phyloP scores from a whole-genome alignment of 345 rosid species.

The Microthlaspi erraticum region DNA sequence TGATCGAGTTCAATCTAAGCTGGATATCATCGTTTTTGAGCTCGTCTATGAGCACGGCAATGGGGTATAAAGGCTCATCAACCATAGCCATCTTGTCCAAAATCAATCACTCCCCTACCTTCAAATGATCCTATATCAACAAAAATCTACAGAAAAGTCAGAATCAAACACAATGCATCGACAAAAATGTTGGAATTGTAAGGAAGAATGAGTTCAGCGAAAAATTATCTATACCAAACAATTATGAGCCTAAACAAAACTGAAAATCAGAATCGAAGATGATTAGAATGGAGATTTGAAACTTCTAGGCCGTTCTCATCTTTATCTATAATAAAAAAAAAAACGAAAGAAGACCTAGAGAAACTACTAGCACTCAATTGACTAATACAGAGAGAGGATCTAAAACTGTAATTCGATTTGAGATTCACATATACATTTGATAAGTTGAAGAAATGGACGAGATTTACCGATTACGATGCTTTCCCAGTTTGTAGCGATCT shows the following conservation, averaged over 20 bases:
- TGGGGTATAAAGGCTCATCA: slow-evolving; percentile 81
- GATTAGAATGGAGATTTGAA: background rate
- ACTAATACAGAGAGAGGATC: slow-evolving; percentile 5
- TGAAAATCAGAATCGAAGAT: background rate
- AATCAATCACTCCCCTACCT: slow-evolving; percentile 3
- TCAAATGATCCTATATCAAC: slow-evolving; percentile 8
- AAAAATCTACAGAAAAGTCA: too few relatives aligned
- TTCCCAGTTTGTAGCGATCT: slow-evolving; percentile 18
- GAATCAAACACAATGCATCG: background rate
- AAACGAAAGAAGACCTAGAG: slow-evolving; percentile 24
- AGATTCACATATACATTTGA: background rate
- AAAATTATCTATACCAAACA: background rate
- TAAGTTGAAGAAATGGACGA: slow-evolving; percentile 2
- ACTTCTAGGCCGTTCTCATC: background rate
- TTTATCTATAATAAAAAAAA: background rate
- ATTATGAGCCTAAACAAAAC: background rate
- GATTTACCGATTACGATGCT: slow-evolving; percentile 32
- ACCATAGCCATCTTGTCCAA: slow-evolving; percentile 56
- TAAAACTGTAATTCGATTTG: background rate
- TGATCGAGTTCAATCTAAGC: slow-evolving; percentile 72
- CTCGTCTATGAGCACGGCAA: slow-evolving; percentile 79
- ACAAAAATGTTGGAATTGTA: too few relatives aligned
- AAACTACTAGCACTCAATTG: background rate
- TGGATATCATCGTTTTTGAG: slow-evolving; percentile 81
- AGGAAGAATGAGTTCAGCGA: background rate